Evolutionary conservation across 176 grass and related monocot genomes (phyloP).

Genomic region (Zea luxurians): DNA sequence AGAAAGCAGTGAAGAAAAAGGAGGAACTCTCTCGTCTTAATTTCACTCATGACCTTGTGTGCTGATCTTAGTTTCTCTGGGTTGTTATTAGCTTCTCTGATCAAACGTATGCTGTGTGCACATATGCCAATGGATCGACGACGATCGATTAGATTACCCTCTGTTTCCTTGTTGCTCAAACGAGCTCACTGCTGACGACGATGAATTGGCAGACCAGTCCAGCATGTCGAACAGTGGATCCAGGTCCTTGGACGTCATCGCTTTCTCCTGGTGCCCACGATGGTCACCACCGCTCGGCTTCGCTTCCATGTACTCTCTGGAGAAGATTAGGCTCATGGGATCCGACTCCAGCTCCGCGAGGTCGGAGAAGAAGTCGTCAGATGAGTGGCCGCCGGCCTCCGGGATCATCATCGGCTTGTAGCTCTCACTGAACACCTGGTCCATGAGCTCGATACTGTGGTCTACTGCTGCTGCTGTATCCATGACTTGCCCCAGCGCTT

Average conservation of each 20-base stretch:
- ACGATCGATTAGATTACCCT: conserved; percentile 39
- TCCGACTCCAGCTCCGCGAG: conserved; percentile 80
- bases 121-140: conserved; percentile 15
- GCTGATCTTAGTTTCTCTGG: conserved; percentile 26
- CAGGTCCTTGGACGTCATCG: conserved; percentile 39
- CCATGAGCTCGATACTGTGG: conserved; percentile 49
- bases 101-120: conserved; percentile 43
- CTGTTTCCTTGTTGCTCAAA: conserved; percentile 52
- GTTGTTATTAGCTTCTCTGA: conserved; percentile 43
- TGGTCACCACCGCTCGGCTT: conserved; percentile 35
- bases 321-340: conserved; percentile 89
- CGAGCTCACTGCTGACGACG: conserved; percentile 52
- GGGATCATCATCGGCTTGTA: conserved; percentile 74
- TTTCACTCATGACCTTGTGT: conserved; percentile 44
- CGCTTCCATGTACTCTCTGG: conserved; percentile 72
- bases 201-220: conserved; percentile 62
- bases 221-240: conserved; percentile 64
- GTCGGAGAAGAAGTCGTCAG: conserved; percentile 82
- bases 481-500: conserved; percentile 48
- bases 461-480: conserved; percentile 30
- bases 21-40: conserved; percentile 22
- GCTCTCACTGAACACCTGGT: conserved; percentile 59
- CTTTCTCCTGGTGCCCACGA: conserved; percentile 47
- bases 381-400: conserved; percentile 50
- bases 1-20: conserved; percentile 28